Evolutionary conservation across 176 grass and related monocot genomes (phyloP).

Genomic region (Zea luxurians): DNA sequence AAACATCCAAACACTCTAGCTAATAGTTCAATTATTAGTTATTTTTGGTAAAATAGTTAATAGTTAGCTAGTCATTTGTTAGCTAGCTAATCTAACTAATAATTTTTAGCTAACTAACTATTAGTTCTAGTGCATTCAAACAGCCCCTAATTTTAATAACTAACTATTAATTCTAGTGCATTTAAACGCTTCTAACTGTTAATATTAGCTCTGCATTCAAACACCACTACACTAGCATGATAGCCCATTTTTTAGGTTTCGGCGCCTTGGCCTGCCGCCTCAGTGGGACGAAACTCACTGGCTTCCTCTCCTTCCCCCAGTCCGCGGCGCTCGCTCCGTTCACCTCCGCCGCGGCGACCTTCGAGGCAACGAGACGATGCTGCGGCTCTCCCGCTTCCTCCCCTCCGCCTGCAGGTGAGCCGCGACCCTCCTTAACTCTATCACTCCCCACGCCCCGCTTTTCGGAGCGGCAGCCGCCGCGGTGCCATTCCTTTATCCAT

Average conservation of each 20-base stretch:
- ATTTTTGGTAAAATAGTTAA: too few species aligned
- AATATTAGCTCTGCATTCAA: too few species aligned
- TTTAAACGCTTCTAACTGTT: too few species aligned
- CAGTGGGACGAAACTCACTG: background rate
- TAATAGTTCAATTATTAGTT: too few species aligned
- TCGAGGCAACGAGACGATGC: constrained; percentile 37
- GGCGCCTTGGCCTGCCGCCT: constrained; percentile 25
- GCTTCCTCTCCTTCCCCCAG: background rate
- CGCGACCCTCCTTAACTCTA: constrained; percentile 11
- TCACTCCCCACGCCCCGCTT: background rate
- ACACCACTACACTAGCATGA: too few species aligned
- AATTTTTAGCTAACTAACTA: too few species aligned
- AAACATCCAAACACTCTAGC: too few species aligned
- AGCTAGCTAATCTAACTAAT: too few species aligned
- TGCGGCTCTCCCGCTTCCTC: constrained; percentile 51
- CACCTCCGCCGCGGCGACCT: constrained; percentile 2
- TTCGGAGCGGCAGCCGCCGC: background rate
- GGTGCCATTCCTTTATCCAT: background rate
- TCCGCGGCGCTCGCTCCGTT: background rate
- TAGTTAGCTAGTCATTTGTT: too few species aligned
- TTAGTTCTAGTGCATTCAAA: too few species aligned
- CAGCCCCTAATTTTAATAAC: too few species aligned
- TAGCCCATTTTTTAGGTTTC: background rate
- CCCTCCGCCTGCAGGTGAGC: constrained; percentile 47
- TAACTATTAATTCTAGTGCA: too few species aligned